Evolutionary conservation across 192 early-diverging fungal genomes (phyloP), one percentile per base, ranked within the genome.

Genomic region (Backusella circina): DNA sequence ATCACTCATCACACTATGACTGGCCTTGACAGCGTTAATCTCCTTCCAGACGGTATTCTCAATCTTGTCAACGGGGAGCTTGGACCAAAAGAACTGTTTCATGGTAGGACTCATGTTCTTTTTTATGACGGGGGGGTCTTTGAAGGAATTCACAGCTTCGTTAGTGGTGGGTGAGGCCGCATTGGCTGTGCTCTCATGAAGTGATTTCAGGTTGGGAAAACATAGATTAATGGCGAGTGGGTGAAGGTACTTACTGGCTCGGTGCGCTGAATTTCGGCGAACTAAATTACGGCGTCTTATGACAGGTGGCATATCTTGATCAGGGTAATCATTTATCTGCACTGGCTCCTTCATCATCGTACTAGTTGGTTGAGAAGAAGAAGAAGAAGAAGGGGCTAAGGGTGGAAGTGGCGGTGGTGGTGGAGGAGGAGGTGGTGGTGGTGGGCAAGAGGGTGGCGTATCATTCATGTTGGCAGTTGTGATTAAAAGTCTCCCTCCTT

Each of bases 81-180:
- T 89, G 71, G 80, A 84, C 88, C 88, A 89, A 77, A 89, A 89
- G 10, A 89, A 79, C 79, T 87, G 86, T 78, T 78, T 78, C 77
- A 78, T 78, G n/a, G 65, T 74, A 16, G 37, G 21, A 13, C 23
- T 26, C 6, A 28, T 13, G 12, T 28, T 61, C 54, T 61, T 61
- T 12, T 28, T 26, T 8, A 3, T 12, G n/a, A n/a, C n/a, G n/a
- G n/a, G n/a, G 23, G 26, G 54, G 1, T 61, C 54, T 70, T 47
- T 70, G 18, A 39, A 30, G 7, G 37, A 13, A 28, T 30, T 3
- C 10, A 26, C 67, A 18, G 3, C 23, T 39, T 30, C 67, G 3
- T 69, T 69, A 1, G 10, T 70, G 4, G 26, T 70, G 33, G 71
- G 73, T 5, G 65, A 65, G 13, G 65, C n/a, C 4, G 61, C 16